Percentiles rank a stretch among this genome's conserved stretches.
Conservation (phyloP, 1,284 basidiomycete genomes). For the Erythrobasidium hasegawianum region DNA sequence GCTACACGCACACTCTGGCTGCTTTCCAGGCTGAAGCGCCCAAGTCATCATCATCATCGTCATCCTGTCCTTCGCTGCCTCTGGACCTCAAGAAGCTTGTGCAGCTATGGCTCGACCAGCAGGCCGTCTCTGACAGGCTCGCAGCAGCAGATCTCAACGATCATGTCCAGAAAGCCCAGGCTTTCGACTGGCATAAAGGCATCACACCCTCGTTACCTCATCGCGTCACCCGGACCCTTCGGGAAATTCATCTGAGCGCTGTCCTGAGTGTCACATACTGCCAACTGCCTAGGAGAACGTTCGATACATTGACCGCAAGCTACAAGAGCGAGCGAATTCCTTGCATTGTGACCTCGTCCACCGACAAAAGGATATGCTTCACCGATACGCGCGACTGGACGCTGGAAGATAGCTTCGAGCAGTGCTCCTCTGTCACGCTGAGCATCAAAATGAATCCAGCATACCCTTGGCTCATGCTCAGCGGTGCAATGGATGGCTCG, state of each 20-base stretch:
- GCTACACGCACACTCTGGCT: constrained; percentile 33
- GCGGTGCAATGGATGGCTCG: constrained; percentile 42
- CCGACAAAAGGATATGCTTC: constrained; percentile 42
- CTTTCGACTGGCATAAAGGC: constrained; percentile 12
- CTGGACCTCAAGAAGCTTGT: constrained; percentile 36
- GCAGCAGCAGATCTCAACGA: constrained; percentile 12
- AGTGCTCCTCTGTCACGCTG: constrained; percentile 37
- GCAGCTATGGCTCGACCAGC: constrained; percentile 28
- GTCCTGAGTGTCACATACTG: constrained; percentile 37
- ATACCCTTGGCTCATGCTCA: constrained; percentile 31
- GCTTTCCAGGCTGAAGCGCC: constrained; percentile 34
- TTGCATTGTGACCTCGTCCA: constrained; percentile 41
- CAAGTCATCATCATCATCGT: not conserved
- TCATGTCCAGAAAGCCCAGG: constrained; percentile 5
- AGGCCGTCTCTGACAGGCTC: constrained; percentile 14
- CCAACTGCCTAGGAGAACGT: constrained; percentile 33
- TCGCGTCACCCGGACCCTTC: constrained; percentile 21
- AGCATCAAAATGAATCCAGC: constrained; percentile 36
- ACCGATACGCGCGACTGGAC: constrained; percentile 24
- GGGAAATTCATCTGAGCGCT: constrained; percentile 37
- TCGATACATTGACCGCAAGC: constrained; percentile 35
- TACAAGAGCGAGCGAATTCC: constrained; percentile 35
- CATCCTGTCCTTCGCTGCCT: constrained; percentile 13
- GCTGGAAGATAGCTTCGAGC: constrained; percentile 38
- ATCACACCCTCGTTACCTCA: constrained; percentile 4